A percentile compares a stretch with the other conserved stretches of the same genome.
Evolutionary conservation across 768 basidiomycete genomes (phyloP).

Genomic region (Termitomyces sp.): DNA sequence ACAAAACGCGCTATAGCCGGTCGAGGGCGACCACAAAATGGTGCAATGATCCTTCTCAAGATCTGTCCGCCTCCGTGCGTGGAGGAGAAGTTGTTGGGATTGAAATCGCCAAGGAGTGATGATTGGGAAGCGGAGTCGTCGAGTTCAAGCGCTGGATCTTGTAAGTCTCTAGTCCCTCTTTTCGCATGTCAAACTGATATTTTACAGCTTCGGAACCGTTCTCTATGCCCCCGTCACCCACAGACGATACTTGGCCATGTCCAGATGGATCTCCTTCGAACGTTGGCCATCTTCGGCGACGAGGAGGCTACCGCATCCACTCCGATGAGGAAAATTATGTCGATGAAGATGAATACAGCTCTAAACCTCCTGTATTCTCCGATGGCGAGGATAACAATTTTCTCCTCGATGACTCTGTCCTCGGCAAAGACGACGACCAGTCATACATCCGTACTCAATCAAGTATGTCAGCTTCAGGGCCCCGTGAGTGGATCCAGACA

Average conservation of each 20-base stretch:
- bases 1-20: slow-evolving; percentile 24
- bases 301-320: slow-evolving; percentile 33
- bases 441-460: too few relatives aligned
- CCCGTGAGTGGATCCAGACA: neutral
- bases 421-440: neutral
- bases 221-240: slow-evolving; percentile 14
- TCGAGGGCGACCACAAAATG: slow-evolving; percentile 37
- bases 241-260: slow-evolving; percentile 8
- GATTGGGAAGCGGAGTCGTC: slow-evolving; percentile 4
- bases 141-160: slow-evolving; percentile 3
- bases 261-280: neutral
- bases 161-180: slow-evolving; percentile 2
- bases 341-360: slow-evolving; percentile 18
- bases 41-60: slow-evolving; percentile 24
- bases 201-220: slow-evolving; percentile 3
- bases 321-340: slow-evolving; percentile 34
- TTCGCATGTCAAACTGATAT: neutral
- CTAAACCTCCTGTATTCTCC: slow-evolving; percentile 15
- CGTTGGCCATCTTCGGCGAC: slow-evolving; percentile 20
- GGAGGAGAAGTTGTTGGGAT: neutral
- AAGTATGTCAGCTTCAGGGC: neutral
- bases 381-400: slow-evolving; percentile 15
- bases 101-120: neutral
- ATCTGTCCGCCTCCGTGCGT: slow-evolving; percentile 17
- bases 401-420: slow-evolving; percentile 1